Evolutionary conservation across 202 grass and related monocot species (phyloP).

Genomic region (Zizania palustris): DNA sequence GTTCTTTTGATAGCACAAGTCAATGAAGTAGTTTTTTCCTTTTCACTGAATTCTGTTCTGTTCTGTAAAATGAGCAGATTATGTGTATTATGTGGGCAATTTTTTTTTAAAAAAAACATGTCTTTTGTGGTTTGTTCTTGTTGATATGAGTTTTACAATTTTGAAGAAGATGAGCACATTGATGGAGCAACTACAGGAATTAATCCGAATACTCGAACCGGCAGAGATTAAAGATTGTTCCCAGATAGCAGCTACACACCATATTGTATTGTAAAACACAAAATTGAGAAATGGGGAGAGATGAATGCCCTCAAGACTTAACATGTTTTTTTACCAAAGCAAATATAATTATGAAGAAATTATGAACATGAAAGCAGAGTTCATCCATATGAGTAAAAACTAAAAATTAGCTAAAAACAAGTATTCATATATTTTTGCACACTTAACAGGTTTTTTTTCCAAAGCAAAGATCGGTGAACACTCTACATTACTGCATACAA

Average conservation of each 20-base stretch:
- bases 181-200: no score
- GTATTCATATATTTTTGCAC: neutral
- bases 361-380: neutral
- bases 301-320: neutral
- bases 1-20: neutral
- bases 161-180: no score
- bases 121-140: no score
- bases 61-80: slow-evolving; percentile 16
- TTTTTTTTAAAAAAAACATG: no score
- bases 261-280: neutral
- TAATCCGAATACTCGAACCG: no score
- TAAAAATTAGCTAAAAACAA: neutral
- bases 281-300: neutral
- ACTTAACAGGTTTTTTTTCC: neutral
- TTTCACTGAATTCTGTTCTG: neutral
- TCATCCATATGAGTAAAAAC: neutral
- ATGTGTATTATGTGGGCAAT: no score
- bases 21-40: neutral
- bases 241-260: neutral
- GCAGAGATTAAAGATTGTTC: no score
- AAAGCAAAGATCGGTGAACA: slow-evolving; percentile 14
- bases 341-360: no score
- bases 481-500: neutral
- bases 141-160: no score
- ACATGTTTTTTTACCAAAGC: no score